A percentile compares a stretch with the other conserved stretches of the same genome.
phyloP scores from a whole-genome alignment of 768 basidiomycete genomes.

The Pholiota microspora region DNA sequence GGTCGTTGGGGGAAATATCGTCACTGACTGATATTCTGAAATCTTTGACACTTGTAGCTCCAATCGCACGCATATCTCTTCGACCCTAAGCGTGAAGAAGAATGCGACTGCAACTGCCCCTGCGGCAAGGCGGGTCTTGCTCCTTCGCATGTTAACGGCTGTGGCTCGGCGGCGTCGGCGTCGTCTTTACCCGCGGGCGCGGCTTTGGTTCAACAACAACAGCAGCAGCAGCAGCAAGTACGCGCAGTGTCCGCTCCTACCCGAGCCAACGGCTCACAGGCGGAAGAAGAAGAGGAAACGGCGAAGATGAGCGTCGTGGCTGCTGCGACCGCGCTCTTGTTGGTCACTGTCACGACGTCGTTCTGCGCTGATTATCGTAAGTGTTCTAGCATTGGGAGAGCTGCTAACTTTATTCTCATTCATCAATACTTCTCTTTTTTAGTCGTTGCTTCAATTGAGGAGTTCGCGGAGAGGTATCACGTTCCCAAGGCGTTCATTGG shows the following conservation, averaged over 20 bases:
- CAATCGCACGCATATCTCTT: constrained; percentile 71
- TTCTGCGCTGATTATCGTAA: constrained; percentile 87
- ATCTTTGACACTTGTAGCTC: constrained; percentile 52
- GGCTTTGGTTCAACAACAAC: background rate
- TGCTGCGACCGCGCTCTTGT: constrained; percentile 63
- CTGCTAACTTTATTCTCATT: constrained; percentile 11
- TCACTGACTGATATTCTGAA: no score
- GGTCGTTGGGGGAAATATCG: no score
- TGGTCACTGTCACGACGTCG: constrained; percentile 76
- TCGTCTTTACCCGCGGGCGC: background rate
- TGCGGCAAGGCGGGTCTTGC: constrained; percentile 9
- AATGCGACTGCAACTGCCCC: constrained; percentile 8
- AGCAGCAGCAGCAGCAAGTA: no score
- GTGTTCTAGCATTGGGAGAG: constrained; percentile 24
- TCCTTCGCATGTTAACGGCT: background rate
- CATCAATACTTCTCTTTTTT: background rate
- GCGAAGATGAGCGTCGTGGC: constrained; percentile 70
- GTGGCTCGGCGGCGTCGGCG: background rate
- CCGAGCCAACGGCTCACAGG: constrained; percentile 10
- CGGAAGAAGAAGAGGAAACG: constrained; percentile 38
- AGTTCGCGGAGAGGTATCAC: constrained; percentile 75
- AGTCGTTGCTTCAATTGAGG: constrained; percentile 93
- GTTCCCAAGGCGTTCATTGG: constrained; percentile 88
- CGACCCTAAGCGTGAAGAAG: constrained; percentile 19
- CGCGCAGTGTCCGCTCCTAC: no score